Evolutionary conservation across 306 rosid genomes (phyloP), one percentile per base, ranked within the genome.

Genomic region (Urtica urens): DNA sequence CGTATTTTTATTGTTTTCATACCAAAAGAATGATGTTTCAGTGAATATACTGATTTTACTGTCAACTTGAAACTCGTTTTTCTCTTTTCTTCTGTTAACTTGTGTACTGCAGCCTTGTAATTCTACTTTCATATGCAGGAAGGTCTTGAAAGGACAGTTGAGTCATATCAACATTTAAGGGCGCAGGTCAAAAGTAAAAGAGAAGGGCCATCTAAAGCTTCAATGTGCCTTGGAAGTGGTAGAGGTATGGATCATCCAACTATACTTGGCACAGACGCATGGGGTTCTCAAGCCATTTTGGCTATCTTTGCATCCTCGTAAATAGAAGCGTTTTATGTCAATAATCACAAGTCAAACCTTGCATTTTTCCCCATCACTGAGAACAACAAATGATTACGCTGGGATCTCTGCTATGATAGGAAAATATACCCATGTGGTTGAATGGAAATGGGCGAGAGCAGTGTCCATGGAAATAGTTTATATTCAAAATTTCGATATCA

Each of bases 141-240:
- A 53, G 96, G 99, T 59, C 65, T 92, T n/a, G 71, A 53, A 25
- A 85, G 78, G 71, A 92, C 99, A 46, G 67, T 85, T 31, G 82
- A 82, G 37, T 78, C 99, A 49, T 92, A 70, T 52, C 68, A 87
- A 61, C 87, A 82, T 65, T 69, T 92, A 72, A 79, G 75, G 74
- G 87, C 93, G 14, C 81, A 82, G 55, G 61, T 62, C 65, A 76
- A 12, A 49, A 66, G 58, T 33, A 69, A 63, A 77, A 73, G 92
- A 65, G 79, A 73, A 67, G 87, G 93, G 21, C 83, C 87, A 42
- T 92, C 99, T 34, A 92, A 77, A 79, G 96, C 83, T 68, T 79
- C 68, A 55, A 17, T 65, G 23, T 82, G 65, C 63, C 95, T 84
- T 63, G 90, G 97, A 59, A 76, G 81, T 39, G 99, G 99, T 59